Evolutionary conservation across 2,329 filamentous ascomycete species (phyloP), one percentile per base, ranked within the genome.

Genomic region (Fusarium mangiferae): DNA sequence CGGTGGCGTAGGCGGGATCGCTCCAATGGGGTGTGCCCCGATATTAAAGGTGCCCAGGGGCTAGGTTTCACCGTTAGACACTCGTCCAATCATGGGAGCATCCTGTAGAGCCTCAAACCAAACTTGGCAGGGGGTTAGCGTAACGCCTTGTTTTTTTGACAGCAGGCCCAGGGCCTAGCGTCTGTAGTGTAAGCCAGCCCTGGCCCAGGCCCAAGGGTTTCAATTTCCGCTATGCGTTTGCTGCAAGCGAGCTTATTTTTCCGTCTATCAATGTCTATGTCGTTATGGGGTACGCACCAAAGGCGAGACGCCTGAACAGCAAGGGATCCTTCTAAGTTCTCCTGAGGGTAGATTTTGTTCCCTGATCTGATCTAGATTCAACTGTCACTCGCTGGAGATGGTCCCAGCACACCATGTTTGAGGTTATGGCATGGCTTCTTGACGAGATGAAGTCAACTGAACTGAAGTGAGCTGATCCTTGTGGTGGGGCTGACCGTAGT

Each of bases 91-190:
- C 51, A 66, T 36, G 8, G 18, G 36, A 26, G 26, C 9, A 4
- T 24, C n/a, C 20, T 52, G 42, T 67, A 56, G 69, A 76, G 74
- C 72, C 75, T 78, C 74, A 77, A 72, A 76, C 71, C 41, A 30
- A 55, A 55, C 36, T 42, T 55, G 36, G 51, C 36, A 55, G 36
- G 36, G 51, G 51, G 42, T 65, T 35, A 66, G 44, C 42, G 44
- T 67, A 61, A 67, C 66, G 66, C 66, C 66, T 45, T 62, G 51
- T 39, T 13, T 45, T 36, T 44, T 64, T 69, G 66, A 69, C 65
- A 69, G 63, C 48, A 49, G 63, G 64, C n/a, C 28, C 14, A 28
- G 45, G 26, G 45, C 22, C 64, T 36, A 26, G 54, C 51, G 48
- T 14, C 33, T 33, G 33, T 48, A 61, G 52, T 68, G 48, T 56